Evolutionary conservation across 352 stramenopile genomes (phyloP), one percentile per base, ranked within the genome.

Genomic region (Globisporangium spinosum): DNA sequence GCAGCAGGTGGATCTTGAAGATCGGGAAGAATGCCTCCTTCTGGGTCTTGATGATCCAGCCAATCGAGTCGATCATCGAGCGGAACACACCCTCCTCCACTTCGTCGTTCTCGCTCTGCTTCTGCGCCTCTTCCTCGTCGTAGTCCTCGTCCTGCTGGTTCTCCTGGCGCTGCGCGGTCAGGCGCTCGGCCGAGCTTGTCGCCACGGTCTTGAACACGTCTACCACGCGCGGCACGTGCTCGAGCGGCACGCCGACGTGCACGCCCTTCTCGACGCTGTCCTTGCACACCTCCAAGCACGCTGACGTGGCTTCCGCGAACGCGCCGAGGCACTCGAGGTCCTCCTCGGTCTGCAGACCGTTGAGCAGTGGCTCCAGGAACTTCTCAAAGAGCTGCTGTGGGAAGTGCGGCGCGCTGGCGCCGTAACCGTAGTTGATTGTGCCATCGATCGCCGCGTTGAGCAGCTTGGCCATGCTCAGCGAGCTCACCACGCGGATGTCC

Each of bases 11-110:
- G 3, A 76, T 27, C 59, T 92, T 77, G 75, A 94, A 94, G 25
- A 94, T 53, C 0, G 83, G 80, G 69, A 96, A 89, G 68, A 94
- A 92, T 2, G 77, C 75, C 27, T 86, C 79, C 70, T 91, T 81
- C 58, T 96, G 82, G 58, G 76, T 81, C 81, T 96, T 96, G 66
- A 94, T 83, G 63, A 90, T 77, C 85, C 85, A 96, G 64, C 88
- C 88, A 64, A 94, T 90, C 5, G 86, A 83, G 82, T 96, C 88
- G 29, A 94, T 62, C 78, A 96, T 90, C 22, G 80, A 87, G 58
- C 83, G 85, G 72, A 94, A 92, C 25, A 92, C 72, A 49, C 82
- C 82, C 54, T 94, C 85, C 58, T 94, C 85, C 22, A 91, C 67
- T 73, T 94, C 83, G 29, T 89, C 67, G 53, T 79, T 87, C 59